Evolutionary conservation across 2,329 filamentous ascomycete genomes (phyloP), one percentile per base, ranked within the genome.

Genomic region (Cercospora janseana): DNA sequence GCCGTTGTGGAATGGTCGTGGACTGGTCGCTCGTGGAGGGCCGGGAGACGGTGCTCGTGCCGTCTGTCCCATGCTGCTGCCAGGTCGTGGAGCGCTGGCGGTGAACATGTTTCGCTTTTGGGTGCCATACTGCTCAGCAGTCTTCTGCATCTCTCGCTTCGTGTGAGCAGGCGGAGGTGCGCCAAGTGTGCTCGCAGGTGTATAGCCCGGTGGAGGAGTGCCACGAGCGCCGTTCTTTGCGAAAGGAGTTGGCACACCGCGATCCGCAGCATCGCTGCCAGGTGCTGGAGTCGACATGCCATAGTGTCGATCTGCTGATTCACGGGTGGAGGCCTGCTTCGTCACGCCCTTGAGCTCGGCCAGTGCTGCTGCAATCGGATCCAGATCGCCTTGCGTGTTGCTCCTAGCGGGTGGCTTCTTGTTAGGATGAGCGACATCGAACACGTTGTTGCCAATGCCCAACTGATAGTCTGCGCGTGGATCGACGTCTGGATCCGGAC

Each of bases 401-500:
- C 67, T 61, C 40, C 60, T 61, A 18, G 58, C 51, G 2, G 54
- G 37, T 4, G 61, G 57, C 77, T 61, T 64, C 32, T 79, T 68
- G 31, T 68, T 68, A 21, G 88, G 85, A 6, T 86, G 86, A 9
- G 87, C 86, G 7, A 98, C 92, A 49, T 95, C 85, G 63, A 98
- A 95, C 8, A 98, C 89, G 62, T 98, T 98, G 62, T 94, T 89
- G 6, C 93, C 93, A 47, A 98, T 82, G 63, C 96, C 96, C 21
- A 98, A 78, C 54, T 95, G 92, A 62, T 97, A 84, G 67, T 87
- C 95, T 29, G 92, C 90, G 55, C 93, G 85, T 49, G 92, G 91
- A 65, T 96, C 93, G 28, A 93, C 91, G 62, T 89, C 94, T 46
- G 74, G 75, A 59, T 74, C 77, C n/a, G 75, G 70, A 52, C 68